Evolutionary conservation across 805 yeast species (phyloP), one percentile per base, ranked within the genome.

Genomic region (Zygotorulaspora sp.): DNA sequence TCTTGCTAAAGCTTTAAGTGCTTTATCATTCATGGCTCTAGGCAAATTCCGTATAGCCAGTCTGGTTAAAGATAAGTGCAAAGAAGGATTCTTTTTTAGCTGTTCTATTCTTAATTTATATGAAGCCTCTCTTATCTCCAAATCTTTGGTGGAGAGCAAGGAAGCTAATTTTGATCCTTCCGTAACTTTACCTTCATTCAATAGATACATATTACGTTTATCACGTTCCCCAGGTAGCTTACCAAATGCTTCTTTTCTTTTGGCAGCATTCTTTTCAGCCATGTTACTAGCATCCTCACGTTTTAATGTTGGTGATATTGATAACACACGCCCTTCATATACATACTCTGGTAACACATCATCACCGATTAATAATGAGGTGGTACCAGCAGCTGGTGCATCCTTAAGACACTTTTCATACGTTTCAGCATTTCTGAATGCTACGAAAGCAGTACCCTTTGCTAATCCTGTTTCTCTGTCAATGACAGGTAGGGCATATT

Each of bases 1-100:
- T 62, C 98, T 80, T 26, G 94, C 97, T 34, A 92, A 70, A 1
- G 94, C 95, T 57, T 92, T 92, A 52, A 92, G 69, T 0, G 94
- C 80, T 61, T 85, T 87, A 44, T 82, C 85, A 43, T 77, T 83
- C 92, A 92, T 80, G 10, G 94, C 80, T 60, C 97, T 78, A 30
- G 98, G 98, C 35, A 92, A 65, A 59, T 92, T 92, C 66, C 98
- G 77, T 41, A 92, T 77, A 7, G 98, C 98, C 59, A 92, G 74
- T 68, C 98, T 79, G 1, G 97, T 90, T 65, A 90, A 67, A n/a
- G 96, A 86, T 43, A 92, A 67, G 70, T 90, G 97, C 55, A 92
- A 70, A 9, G 92, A 70, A 13, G 97, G 96, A 62, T 90, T 92
- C 52, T 85, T 84, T 59, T 83, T 80, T 54, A 92, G 74, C 67